Evolutionary conservation across 2,329 filamentous ascomycete genomes (phyloP), one percentile per base, ranked within the genome.

Genomic region (Ascochyta viciae-villosae): DNA sequence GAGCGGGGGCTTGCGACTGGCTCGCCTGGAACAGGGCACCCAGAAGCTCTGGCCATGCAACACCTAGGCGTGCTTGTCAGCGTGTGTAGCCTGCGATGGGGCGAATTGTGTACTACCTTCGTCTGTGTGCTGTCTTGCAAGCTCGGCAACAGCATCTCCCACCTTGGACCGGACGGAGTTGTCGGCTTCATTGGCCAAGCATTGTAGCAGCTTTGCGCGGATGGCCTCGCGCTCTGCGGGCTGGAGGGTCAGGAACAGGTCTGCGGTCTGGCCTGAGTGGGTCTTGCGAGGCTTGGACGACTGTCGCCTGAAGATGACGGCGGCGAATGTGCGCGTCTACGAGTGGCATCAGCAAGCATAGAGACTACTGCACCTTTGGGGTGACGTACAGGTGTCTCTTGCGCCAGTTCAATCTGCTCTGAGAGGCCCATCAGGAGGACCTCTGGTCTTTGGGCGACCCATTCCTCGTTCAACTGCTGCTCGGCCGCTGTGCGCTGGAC

Each of bases 141-240:
- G 84, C 78, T 99, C 95, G 23, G 95, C 95, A 60, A 98, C 90
- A n/a, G 94, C 92, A 78, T 99, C 95, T 67, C 93, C 95, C 73
- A 98, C 90, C 78, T 99, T 99, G 80, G 96, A 95, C 69, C 95
- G 85, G 42, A 96, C 90, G 35, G 85, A 82, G 59, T 87, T 85
- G 60, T 90, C 85, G 22, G 85, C 81, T 79, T 98, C 95, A 59
- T 81, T 82, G 54, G 86, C 86, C 49, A 97, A 82, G 48, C 87
- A 87, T 70, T 93, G 85, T 38, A 98, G 84, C 55, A 98, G 82
- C 76, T 94, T 96, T 70, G 89, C 85, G 65, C 92, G 87, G 69
- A 98, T 96, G 43, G 87, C 88, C 45, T 86, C 81, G 62, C 89
- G 88, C 74, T 95, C 89, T 33, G 91, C 87, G 56, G 84, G 81